Percentiles rank a stretch among this genome's conserved stretches.
phyloP scores from a whole-genome alignment of 2,329 filamentous ascomycete species.

The Aspergillus sp. region DNA sequence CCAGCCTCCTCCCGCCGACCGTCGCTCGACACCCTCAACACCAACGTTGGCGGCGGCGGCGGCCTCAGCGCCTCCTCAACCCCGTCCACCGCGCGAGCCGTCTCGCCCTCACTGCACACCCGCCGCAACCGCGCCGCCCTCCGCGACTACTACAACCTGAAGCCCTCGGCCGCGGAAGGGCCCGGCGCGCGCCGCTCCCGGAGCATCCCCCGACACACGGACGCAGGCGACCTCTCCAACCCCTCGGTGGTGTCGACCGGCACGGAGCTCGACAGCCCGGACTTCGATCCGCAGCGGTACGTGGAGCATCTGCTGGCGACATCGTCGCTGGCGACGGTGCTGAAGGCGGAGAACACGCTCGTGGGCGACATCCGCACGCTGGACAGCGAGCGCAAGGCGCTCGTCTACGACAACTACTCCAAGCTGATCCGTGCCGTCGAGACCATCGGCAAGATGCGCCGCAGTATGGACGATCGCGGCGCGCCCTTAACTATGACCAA shows the following conservation, averaged over 20 bases:
- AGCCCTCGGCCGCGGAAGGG: slow-evolving; percentile 44
- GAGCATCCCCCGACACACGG: slow-evolving; percentile 42
- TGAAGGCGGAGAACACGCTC: slow-evolving; percentile 47
- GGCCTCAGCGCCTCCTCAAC: slow-evolving; percentile 45
- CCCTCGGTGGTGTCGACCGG: slow-evolving; percentile 29
- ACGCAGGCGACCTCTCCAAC: slow-evolving; percentile 40
- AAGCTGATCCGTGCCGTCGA: slow-evolving; percentile 96
- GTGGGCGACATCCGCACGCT: slow-evolving; percentile 76
- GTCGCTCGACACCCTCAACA: slow-evolving; percentile 66
- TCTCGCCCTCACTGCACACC: slow-evolving; percentile 35
- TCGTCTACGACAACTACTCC: slow-evolving; percentile 98
- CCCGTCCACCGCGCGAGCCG: slow-evolving; percentile 41
- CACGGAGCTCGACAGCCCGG: slow-evolving; percentile 68
- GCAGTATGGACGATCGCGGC: slow-evolving; percentile 47
- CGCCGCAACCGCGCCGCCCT: slow-evolving; percentile 79
- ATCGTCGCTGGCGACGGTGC: slow-evolving; percentile 42
- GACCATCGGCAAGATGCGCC: slow-evolving; percentile 74
- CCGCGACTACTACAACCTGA: slow-evolving; percentile 92
- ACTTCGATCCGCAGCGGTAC: slow-evolving; percentile 69
- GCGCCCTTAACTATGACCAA: slow-evolving; percentile 48
- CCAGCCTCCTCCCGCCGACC: slow-evolving; percentile 74
- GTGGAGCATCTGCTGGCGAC: slow-evolving; percentile 42
- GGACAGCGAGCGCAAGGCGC: slow-evolving; percentile 92
- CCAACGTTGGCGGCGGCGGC: slow-evolving; percentile 45
- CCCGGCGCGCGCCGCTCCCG: slow-evolving; percentile 32